These are phyloP conservation scores for Aegilops speltoides DNA, from an alignment of 176 grass and related monocot species.

Conservation along the genomic window DNA sequence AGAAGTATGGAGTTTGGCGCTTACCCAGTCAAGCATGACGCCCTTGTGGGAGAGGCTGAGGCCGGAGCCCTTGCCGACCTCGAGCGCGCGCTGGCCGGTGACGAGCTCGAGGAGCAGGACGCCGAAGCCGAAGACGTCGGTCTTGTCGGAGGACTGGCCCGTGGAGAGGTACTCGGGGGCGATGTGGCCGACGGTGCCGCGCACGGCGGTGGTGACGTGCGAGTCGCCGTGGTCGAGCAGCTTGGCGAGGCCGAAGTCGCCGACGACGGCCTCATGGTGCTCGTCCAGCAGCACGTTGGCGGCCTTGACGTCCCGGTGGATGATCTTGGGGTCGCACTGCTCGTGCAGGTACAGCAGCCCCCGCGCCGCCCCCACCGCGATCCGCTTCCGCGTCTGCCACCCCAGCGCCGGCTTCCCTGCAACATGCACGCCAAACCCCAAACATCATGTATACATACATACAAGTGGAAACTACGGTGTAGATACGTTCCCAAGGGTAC, in stretches of 20 bases:
- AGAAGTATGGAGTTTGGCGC: too few relatives aligned
- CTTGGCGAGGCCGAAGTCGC: conserved; percentile 80
- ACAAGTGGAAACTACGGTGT: too few relatives aligned
- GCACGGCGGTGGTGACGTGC: conserved; percentile 78
- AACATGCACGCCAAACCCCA: too few relatives aligned
- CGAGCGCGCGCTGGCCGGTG: conserved; percentile 60
- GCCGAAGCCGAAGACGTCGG: conserved; percentile 63
- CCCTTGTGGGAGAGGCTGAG: conserved; percentile 32
- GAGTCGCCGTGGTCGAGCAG: conserved; percentile 82
- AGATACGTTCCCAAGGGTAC: background rate
- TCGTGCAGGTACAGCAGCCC: conserved; percentile 83
- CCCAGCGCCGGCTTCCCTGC: conserved; percentile 71
- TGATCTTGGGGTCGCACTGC: conserved; percentile 92
- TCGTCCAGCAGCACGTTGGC: conserved; percentile 85
- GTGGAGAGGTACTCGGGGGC: conserved; percentile 14
- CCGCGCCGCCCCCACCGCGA: conserved; percentile 62
- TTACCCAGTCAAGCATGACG: conserved; percentile 67
- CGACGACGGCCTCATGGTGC: conserved; percentile 68
- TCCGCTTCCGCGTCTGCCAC: conserved; percentile 64
- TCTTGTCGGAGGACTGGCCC: conserved; percentile 1
- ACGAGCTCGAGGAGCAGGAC: conserved; percentile 70
- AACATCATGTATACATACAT: too few relatives aligned
- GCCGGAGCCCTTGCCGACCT: conserved; percentile 49
- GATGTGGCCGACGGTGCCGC: conserved; percentile 51
- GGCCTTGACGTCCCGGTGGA: conserved; percentile 94